Evolutionary conservation across 73 alveolate genomes (phyloP), one percentile per base, ranked within the genome.

Genomic region (Paraurostyla sp.): DNA sequence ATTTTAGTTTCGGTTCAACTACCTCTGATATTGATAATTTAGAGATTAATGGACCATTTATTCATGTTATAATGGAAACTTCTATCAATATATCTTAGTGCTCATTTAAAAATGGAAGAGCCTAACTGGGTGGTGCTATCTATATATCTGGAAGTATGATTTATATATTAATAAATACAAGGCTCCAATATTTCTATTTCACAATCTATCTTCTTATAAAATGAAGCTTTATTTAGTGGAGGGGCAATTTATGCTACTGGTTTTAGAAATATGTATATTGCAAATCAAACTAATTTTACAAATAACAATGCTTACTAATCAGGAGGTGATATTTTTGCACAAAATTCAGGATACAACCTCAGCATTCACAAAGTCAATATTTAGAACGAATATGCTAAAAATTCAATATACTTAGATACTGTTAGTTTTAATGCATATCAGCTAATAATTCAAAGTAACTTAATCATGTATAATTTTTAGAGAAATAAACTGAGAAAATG

Each of bases 281-380:
- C 50, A 25, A 22, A 69, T 69, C 9, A 36, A 9, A 36, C 80
- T 11, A 2, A 11, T 4, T 69, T 69, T 36, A 13, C 22, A n/a
- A 60, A 45, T 45, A 73, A 73, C 71, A 43, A 73, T 48, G 87
- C 71, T 11, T 7, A 3, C 9, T 45, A 22, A 22, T 27, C 13
- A 11, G 87, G 87, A 16, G 87, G 35, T 73, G 87, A 45, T 27
- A 48, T 73, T 45, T 73, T 43, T 73, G 25, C 32, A 3, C 4
- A n/a, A 50, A 65, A 36, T 40, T 11, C 82, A 1, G 40, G 3
- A 1, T 18, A 65, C 13, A 38, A 38, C 35, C 9, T 65, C 2
- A 65, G 60, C 25, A 7, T 65, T 7, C 15, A 32, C 7, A 22
- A 33, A 38, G 58, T 38, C 41, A 1, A 11, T 2, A 40, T 65